Base-by-base conservation (phyloP, 139 green algal genomes). In the Tetratostichococcus sp. region DNA sequence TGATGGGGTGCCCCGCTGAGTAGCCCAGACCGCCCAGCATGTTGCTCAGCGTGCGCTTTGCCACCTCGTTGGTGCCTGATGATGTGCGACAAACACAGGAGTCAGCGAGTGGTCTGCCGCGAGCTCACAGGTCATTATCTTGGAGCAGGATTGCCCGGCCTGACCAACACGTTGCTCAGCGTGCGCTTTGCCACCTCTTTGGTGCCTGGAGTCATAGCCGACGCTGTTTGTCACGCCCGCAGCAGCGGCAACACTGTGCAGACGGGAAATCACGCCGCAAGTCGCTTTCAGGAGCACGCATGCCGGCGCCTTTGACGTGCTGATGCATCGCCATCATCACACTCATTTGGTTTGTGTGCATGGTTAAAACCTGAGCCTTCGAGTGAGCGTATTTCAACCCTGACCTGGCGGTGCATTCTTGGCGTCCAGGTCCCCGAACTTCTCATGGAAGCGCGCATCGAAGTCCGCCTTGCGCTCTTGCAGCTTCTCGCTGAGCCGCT, bases 121-220 rank as follows among this genome's bases (percentile, higher is more conserved):
- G n/a, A n/a, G n/a, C n/a, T n/a, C n/a, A n/a, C n/a, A n/a, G n/a
- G n/a, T n/a, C n/a, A n/a, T n/a, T n/a, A n/a, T n/a, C n/a, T n/a
- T n/a, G n/a, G n/a, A n/a, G 93, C 90, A 78, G 96, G 98, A 80
- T 98, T 98, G 23, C 91, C 94, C 39, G 97, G 93, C 69, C 90
- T 89, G 22, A 93, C 94, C 43, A 98, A 72, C 70, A 97, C 70
- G 84, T 98, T 97, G 83, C 88, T 95, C 65, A 98, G 82, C 1
- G 93, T 91, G 1, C 83, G 85, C 62, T 89, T 87, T 28, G 82
- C 83, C 43, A 87, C 79, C 35, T 86, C 80, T 2, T 33, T 31
- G 5, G 81, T 82, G 43, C 71, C 67, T 77, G 50, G 30, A 35
- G n/a, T n/a, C n/a, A n/a, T n/a, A n/a, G n/a, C n/a, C n/a, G n/a